Conservation (phyloP, 78 protist species). For the Isochrysis galbana region DNA sequence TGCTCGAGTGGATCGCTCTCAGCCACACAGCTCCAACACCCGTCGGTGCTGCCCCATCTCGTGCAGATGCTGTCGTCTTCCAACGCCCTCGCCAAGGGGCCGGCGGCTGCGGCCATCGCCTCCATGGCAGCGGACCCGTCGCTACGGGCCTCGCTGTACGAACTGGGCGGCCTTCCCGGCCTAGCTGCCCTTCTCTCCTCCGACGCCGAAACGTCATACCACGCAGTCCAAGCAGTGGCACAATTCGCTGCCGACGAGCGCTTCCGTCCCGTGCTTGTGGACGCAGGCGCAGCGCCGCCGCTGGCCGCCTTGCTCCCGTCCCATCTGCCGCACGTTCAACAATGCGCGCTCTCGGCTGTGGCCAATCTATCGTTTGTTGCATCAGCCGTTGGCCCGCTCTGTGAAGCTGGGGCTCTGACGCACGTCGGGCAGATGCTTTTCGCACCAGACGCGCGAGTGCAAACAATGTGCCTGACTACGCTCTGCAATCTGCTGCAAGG, state of each 20-base stretch:
- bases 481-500: not conserved
- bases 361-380: not conserved
- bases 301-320: not conserved
- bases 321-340: not conserved
- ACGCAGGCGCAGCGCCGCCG: not conserved
- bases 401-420: not conserved
- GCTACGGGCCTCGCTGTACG: not conserved
- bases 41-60: not conserved
- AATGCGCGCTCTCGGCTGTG: slow-evolving; percentile 6
- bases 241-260: slow-evolving; percentile 4
- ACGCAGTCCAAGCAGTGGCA: not conserved
- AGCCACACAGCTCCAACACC: not conserved
- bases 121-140: not conserved
- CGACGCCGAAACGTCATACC: not conserved
- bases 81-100: not conserved
- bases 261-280: not conserved
- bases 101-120: not conserved
- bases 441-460: not conserved
- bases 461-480: not conserved
- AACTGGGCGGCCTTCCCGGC: not conserved
- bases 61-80: not conserved
- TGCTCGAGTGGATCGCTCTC: not conserved
- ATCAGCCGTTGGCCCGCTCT: not conserved
- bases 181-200: not conserved
- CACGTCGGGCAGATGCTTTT: not conserved